These are phyloP conservation scores for Epichloe uncinata DNA, from an alignment of 2,329 filamentous ascomycete species.

Conservation along the genomic window DNA sequence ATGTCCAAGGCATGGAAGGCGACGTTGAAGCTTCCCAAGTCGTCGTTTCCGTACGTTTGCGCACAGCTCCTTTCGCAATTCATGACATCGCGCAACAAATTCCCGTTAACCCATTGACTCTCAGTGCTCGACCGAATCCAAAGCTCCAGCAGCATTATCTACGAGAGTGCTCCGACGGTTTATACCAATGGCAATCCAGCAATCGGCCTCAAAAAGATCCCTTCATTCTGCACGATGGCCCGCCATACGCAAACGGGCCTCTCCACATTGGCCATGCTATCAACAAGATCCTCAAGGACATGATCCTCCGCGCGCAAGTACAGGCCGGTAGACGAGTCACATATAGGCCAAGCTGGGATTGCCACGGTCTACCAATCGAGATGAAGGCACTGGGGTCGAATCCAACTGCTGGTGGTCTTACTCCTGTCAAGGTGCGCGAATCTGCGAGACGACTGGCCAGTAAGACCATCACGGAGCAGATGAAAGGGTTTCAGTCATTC, in stretches of 20 bases:
- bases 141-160: slow-evolving; percentile 46
- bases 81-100: not conserved
- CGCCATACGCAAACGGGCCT: slow-evolving; percentile 87
- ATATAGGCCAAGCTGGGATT: slow-evolving; percentile 94
- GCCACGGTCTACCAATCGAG: slow-evolving; percentile 93
- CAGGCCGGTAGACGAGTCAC: slow-evolving; percentile 56
- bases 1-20: slow-evolving; percentile 55
- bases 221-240: slow-evolving; percentile 88
- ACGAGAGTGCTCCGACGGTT: slow-evolving; percentile 66
- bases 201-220: slow-evolving; percentile 40
- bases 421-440: slow-evolving; percentile 45
- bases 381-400: slow-evolving; percentile 69
- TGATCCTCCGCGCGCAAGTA: slow-evolving; percentile 72
- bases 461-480: slow-evolving; percentile 58
- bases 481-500: slow-evolving; percentile 58
- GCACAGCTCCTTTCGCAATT: not conserved
- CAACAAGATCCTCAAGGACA: slow-evolving; percentile 95
- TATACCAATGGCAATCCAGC: slow-evolving; percentile 75
- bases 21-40: slow-evolving; percentile 63
- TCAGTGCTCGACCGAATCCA: slow-evolving; percentile 38
- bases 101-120: slow-evolving; percentile 3
- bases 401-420: slow-evolving; percentile 25
- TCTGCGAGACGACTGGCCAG: slow-evolving; percentile 53
- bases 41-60: slow-evolving; percentile 52
- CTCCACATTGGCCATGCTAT: slow-evolving; percentile 89